These are phyloP conservation scores for Chalaropsis ovoidea DNA, from an alignment of 2,329 filamentous ascomycete species.

Conservation along the genomic window DNA sequence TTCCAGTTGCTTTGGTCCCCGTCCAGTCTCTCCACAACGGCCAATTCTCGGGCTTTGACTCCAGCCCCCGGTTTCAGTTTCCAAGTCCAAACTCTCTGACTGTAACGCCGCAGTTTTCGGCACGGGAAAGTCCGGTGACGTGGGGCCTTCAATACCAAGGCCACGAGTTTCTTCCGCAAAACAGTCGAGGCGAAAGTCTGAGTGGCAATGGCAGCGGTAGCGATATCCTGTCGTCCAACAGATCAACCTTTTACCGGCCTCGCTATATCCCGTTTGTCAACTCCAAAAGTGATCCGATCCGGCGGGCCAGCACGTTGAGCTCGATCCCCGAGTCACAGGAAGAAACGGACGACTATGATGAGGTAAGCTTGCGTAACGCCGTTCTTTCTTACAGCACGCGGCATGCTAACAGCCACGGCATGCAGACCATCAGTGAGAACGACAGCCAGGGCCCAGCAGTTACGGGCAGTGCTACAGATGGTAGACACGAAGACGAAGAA, in stretches of 20 bases:
- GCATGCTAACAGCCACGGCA: background rate
- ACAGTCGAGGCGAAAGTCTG: background rate
- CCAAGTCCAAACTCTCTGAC: slow-evolving; percentile 2
- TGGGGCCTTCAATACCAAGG: background rate
- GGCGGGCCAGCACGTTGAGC: slow-evolving; percentile 19
- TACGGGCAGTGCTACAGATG: background rate
- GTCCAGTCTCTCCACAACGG: slow-evolving; percentile 2
- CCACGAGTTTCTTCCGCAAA: slow-evolving; percentile 9
- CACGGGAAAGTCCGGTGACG: background rate
- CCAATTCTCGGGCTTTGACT: slow-evolving; percentile 3
- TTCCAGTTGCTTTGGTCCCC: background rate
- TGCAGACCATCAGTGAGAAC: background rate
- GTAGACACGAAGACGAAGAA: background rate
- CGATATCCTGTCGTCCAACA: background rate
- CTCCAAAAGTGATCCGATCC: slow-evolving; percentile 23
- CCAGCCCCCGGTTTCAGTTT: slow-evolving; percentile 8
- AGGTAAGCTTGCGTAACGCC: background rate
- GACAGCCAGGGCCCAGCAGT: background rate
- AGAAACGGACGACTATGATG: slow-evolving; percentile 12
- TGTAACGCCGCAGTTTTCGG: background rate
- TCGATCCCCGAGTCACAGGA: slow-evolving; percentile 24
- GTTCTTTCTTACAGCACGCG: background rate
- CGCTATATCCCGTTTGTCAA: slow-evolving; percentile 24
- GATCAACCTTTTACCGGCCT: slow-evolving; percentile 15
- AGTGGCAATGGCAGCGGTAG: background rate